Evolutionary conservation across 805 yeast species (phyloP).

Genomic region (Metschnikowia reukaufii): DNA sequence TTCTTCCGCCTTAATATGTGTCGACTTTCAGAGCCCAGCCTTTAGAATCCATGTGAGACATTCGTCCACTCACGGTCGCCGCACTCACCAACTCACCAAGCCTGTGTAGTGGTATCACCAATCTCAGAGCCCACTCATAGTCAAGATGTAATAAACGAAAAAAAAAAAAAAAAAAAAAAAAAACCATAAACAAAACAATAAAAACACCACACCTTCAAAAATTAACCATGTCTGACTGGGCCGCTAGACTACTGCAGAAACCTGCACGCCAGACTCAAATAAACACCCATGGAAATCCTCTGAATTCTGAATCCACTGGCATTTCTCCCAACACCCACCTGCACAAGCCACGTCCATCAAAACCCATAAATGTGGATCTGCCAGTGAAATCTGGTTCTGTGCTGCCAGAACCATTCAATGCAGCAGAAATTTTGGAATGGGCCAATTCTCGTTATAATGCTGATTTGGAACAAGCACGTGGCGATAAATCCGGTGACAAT

Average conservation of each 20-base stretch:
- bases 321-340: too few species aligned
- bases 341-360: neutral
- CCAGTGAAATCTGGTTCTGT: conserved; percentile 1
- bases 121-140: too few species aligned
- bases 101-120: too few species aligned
- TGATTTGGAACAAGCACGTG: conserved; percentile 22
- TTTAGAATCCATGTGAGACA: too few species aligned
- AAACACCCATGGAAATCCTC: neutral
- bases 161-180: neutral
- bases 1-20: too few species aligned
- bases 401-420: conserved; percentile 18
- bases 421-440: conserved; percentile 22
- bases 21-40: too few species aligned
- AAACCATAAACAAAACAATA: neutral
- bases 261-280: neutral
- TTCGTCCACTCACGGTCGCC: too few species aligned
- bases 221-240: conserved; percentile 21
- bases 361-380: neutral
- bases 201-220: neutral
- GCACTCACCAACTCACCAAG: too few species aligned
- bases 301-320: too few species aligned
- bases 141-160: neutral
- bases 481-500: conserved; percentile 22
- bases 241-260: conserved; percentile 16
- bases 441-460: conserved; percentile 19